Base-by-base conservation (phyloP, 2,329 filamentous ascomycete genomes). In the Sporothrix curviconia region DNA sequence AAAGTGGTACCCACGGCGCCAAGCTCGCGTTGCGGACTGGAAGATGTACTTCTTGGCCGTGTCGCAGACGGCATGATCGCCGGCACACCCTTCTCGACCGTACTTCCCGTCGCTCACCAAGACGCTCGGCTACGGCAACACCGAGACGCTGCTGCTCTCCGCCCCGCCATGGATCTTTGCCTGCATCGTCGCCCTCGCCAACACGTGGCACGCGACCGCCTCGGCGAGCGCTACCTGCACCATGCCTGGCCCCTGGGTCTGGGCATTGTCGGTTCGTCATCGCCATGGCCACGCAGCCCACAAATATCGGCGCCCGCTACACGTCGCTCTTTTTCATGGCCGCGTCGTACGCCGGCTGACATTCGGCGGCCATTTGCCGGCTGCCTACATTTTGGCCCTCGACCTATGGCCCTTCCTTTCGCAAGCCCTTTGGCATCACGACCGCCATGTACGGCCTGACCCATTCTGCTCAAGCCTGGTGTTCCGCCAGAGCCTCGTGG, bases 211-310 rank as follows among this genome's bases (percentile, higher is more conserved):
- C 64, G 76, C 4, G 81, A 83, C 61, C 71, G 73, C 34, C 76
- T 74, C 0, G 74, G 81, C 63, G 79, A 83, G 67, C 79, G 80
- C 74, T 83, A 82, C 68, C 82, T 78, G 73, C 82, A 85, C 67
- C 81, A 83, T 57, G 69, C 74, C 15, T 73, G 76, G 36, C 58
- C 58, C 1, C 17, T 47, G 3, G n/a, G 7, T 1, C 7, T 39
- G 4, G 43, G 50, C 25, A 51, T 60, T 3, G 32, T 40, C 28
- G 58, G 55, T 60, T 44, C 30, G 24, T 60, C 55, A 57, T 60
- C 7, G 42, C 43, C 40, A 36, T 56, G 7, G 28, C 49, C 19
- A 60, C 55, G 4, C 7, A 7, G 4, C 80, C 80, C 4, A 78
- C 75, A 25, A 81, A 80, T 63, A 69, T 76, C 1, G 79, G 79